These are phyloP conservation scores for Echria macrotheca DNA, from an alignment of 495 filamentous ascomycete species.

Conservation along the genomic window DNA sequence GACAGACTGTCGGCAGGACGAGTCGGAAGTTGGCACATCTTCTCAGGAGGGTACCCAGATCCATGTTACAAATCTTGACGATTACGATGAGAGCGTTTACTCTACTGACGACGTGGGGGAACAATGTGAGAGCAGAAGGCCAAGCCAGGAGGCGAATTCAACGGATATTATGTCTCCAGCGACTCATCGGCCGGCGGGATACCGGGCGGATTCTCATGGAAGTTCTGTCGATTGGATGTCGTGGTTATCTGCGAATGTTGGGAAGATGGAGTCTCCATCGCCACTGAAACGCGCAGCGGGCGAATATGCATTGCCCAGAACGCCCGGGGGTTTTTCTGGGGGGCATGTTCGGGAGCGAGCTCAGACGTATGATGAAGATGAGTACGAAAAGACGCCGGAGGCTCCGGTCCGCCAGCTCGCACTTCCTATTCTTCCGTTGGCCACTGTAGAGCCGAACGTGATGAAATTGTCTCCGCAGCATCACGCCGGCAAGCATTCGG, in stretches of 20 bases:
- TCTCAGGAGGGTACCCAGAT: slow-evolving; percentile 15
- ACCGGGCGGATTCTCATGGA: slow-evolving; percentile 32
- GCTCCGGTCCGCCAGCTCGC: slow-evolving; percentile 15
- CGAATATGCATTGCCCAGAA: slow-evolving; percentile 33
- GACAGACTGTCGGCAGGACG: too few relatives aligned
- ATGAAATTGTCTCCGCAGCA: slow-evolving; percentile 15
- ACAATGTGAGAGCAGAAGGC: too few relatives aligned
- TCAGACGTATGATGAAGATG: slow-evolving; percentile 50
- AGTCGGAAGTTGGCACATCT: too few relatives aligned
- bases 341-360: slow-evolving; percentile 57
- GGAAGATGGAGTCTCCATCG: slow-evolving; percentile 40
- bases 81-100: slow-evolving; percentile 42
- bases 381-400: slow-evolving; percentile 4
- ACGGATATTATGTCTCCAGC: too few relatives aligned
- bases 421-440: slow-evolving; percentile 19
- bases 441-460: slow-evolving; percentile 22
- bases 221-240: slow-evolving; percentile 51
- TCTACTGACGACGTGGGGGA: slow-evolving; percentile 24
- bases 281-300: slow-evolving; percentile 26
- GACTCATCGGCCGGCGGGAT: slow-evolving; percentile 20
- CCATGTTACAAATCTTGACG: slow-evolving; percentile 26
- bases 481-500: slow-evolving; percentile 12
- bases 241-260: slow-evolving; percentile 47
- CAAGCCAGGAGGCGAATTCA: too few relatives aligned
- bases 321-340: slow-evolving; percentile 22